Percentiles rank a stretch among this genome's conserved stretches.
Conservation (phyloP, 495 filamentous ascomycete species). For the Aspergillus leporis region DNA sequence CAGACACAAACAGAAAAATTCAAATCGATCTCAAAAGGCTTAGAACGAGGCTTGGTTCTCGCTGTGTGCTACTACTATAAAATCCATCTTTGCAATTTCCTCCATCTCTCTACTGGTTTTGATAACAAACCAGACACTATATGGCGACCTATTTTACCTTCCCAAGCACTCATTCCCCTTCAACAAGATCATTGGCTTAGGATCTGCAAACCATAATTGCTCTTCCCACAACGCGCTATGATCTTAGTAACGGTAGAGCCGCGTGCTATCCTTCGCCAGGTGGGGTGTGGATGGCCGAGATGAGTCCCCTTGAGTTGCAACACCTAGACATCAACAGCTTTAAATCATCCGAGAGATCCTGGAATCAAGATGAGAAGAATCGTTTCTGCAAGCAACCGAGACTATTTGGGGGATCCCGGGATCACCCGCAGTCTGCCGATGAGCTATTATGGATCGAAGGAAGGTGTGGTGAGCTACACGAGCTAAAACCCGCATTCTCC, state of each 20-base stretch:
- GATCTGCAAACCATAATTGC: background rate
- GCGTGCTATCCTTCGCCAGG: conserved; percentile 14
- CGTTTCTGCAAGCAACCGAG: conserved; percentile 7
- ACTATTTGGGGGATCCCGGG: conserved; percentile 10
- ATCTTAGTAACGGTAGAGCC: background rate
- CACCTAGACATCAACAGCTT: conserved; percentile 8
- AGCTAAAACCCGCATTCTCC: conserved; percentile 1
- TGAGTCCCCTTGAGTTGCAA: conserved; percentile 2
- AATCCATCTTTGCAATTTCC: background rate
- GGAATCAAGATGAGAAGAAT: conserved; percentile 8
- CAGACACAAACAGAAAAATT: background rate
- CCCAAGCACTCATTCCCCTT: background rate
- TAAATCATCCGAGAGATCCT: conserved; percentile 4
- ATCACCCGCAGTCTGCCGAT: background rate
- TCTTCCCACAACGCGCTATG: conserved; percentile 13
- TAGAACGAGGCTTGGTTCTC: background rate
- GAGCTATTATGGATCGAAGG: background rate
- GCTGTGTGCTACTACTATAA: background rate
- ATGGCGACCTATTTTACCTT: background rate
- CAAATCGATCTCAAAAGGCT: background rate
- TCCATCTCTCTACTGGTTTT: background rate
- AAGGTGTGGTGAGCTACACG: background rate
- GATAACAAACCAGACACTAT: background rate
- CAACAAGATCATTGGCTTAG: background rate
- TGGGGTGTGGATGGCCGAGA: conserved; percentile 7